Evolutionary conservation across 2,329 filamentous ascomycete genomes (phyloP), one percentile per base, ranked within the genome.

Genomic region (Xylaria sp.): DNA sequence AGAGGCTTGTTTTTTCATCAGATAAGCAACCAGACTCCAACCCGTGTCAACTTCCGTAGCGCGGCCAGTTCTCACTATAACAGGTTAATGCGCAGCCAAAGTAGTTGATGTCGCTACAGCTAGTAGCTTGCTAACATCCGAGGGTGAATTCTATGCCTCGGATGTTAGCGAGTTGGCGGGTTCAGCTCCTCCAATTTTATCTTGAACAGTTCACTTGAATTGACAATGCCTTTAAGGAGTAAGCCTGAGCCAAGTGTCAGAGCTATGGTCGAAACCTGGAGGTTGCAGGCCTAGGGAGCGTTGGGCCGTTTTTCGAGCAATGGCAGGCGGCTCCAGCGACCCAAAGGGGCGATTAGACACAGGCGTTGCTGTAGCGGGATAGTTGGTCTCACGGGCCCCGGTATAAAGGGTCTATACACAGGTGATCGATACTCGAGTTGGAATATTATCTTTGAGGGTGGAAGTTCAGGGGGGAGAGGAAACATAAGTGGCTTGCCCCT

Each of bases 161-260:
- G 24, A 29, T 21, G 4, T 54, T 52, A 38, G 56, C 40, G 52
- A 49, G 20, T 22, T 44, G 21, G 3, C 20, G 38, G 29, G 17
- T 18, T 22, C n/a, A 42, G 1, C 2, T 7, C n/a, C 18, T 4
- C 18, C 18, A 7, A n/a, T 4, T n/a, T n/a, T n/a, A n/a, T n/a
- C n/a, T n/a, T n/a, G n/a, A n/a, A n/a, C n/a, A n/a, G n/a, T n/a
- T n/a, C n/a, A n/a, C n/a, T n/a, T n/a, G n/a, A n/a, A n/a, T n/a
- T n/a, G n/a, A n/a, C n/a, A n/a, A n/a, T n/a, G n/a, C n/a, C n/a
- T n/a, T n/a, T n/a, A n/a, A n/a, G n/a, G n/a, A n/a, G n/a, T n/a
- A n/a, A n/a, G n/a, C n/a, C n/a, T 91, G 48, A 92, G 77, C 86
- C 86, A 87, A 61, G 85, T 83, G 54, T 85, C 89, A 92, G 77